Base-by-base conservation (phyloP, 495 filamentous ascomycete genomes). In the Lasiosphaeria miniovina region DNA sequence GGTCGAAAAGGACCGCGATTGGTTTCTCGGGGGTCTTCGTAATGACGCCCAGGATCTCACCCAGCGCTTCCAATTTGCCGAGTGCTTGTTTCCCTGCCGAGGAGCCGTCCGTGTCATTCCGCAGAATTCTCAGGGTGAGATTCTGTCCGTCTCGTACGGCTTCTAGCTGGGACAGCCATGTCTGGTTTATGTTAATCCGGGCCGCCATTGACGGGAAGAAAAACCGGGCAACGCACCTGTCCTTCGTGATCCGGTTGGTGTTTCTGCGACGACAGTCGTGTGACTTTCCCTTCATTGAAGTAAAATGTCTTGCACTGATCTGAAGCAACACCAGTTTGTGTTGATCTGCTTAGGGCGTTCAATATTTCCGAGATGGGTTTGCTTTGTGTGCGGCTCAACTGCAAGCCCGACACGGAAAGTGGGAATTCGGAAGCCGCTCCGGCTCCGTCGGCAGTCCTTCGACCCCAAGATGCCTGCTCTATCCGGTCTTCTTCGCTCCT, bases 81-180 rank as follows among this genome's bases (percentile, higher is more conserved):
- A 14, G 38, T 15, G 54, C 57, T 32, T 60, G 65, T 8, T n/a
- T 33, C 4, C 49, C 32, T 31, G 56, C 49, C 11, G 54, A 36
- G 45, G 58, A 45, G 34, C 52, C 51, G 54, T 48, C 32, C 36
- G 36, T 36, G 55, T 48, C 57, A 12, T 41, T 55, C 55, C 60
- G 61, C 7, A 59, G 40, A 4, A 54, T 56, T 36, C 59, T 50
- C 15, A 68, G 45, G 2, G 49, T 56, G 57, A 68, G 62, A 2
- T 34, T 49, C 1, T 41, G 41, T 0, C 33, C 45, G 38, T 55
- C 15, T 36, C 48, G 54, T 4, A 57, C 36, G 1, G 61, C 51
- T n/a, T 63, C 57, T 0, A 66, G 40, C 41, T 59, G 64, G 45
- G 63, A 61, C 9, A 11, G 38, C 57, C 57, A 66, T 17, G 60